phyloP scores from a whole-genome alignment of 345 rosid genomes.

The Boechera stricta region DNA sequence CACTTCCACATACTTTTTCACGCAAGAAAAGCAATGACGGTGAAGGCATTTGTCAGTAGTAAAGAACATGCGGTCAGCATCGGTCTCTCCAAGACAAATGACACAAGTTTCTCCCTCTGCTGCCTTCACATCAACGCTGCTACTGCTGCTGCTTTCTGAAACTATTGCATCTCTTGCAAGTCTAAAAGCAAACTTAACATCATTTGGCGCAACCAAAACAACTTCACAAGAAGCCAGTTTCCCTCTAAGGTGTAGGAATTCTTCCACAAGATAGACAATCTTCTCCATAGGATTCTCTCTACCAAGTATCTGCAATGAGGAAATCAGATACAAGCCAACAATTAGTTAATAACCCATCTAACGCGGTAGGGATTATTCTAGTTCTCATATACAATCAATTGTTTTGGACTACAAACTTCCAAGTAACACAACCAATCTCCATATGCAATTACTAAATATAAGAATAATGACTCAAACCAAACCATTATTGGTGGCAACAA shows the following conservation, averaged over 20 bases:
- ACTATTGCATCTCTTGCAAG: slow-evolving; percentile 70
- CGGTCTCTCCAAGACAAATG: slow-evolving; percentile 54
- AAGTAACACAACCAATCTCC: neutral
- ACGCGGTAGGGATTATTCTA: too few species aligned
- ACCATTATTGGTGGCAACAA: too few species aligned
- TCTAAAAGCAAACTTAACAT: slow-evolving; percentile 54
- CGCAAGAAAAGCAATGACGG: slow-evolving; percentile 68
- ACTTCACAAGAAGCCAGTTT: neutral
- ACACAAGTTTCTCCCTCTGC: slow-evolving; percentile 51
- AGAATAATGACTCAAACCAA: too few species aligned
- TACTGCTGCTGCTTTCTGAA: slow-evolving; percentile 44
- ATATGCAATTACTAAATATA: neutral
- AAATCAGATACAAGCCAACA: neutral
- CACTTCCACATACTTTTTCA: slow-evolving; percentile 68
- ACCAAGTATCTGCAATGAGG: slow-evolving; percentile 6
- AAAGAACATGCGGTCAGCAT: slow-evolving; percentile 51
- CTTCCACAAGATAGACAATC: slow-evolving; percentile 44
- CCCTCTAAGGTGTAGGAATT: neutral
- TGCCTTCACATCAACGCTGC: neutral
- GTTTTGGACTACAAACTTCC: too few species aligned
- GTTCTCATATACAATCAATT: neutral
- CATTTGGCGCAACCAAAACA: slow-evolving; percentile 45
- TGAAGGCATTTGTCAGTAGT: slow-evolving; percentile 64
- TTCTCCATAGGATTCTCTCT: neutral
- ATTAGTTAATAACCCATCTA: neutral